phyloP scores from a whole-genome alignment of 495 filamentous ascomycete species.

The Tuber indicum region DNA sequence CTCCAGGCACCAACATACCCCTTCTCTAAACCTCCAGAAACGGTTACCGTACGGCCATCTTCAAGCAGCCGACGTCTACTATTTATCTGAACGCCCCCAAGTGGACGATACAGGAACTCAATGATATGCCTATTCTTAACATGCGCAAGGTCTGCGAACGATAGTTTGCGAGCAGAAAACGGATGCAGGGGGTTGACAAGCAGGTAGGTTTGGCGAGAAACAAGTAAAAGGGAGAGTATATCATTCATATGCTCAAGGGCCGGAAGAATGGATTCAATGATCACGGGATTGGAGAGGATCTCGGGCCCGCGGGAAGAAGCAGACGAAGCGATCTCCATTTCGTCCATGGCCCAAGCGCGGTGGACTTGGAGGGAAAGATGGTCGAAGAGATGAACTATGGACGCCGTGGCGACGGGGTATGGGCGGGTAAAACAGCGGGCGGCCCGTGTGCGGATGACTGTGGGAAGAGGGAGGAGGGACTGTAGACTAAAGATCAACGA shows the following conservation, averaged over 20 bases:
- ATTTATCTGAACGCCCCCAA: conserved; percentile 19
- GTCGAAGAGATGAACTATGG: conserved; percentile 14
- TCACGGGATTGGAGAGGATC: conserved; percentile 38
- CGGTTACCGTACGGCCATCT: conserved; percentile 35
- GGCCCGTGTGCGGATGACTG: neutral
- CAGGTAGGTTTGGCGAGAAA: conserved; percentile 33
- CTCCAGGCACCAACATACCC: conserved; percentile 39
- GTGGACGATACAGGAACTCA: conserved; percentile 31
- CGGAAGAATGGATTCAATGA: conserved; percentile 38
- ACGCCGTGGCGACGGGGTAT: conserved; percentile 27
- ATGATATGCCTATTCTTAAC: conserved; percentile 32
- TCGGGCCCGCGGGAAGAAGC: conserved; percentile 31
- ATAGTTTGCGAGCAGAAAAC: conserved; percentile 34
- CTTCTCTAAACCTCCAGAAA: conserved; percentile 34
- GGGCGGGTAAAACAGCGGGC: neutral
- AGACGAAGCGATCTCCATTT: conserved; percentile 15
- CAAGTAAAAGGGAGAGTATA: conserved; percentile 35
- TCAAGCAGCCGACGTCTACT: conserved; percentile 25
- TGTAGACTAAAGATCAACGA: neutral
- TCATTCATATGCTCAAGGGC: conserved; percentile 34
- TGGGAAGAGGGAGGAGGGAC: neutral
- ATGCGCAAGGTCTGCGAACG: conserved; percentile 23
- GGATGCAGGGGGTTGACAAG: conserved; percentile 36
- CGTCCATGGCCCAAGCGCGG: neutral
- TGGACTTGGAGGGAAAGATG: conserved; percentile 30